Percentiles rank a stretch among this genome's conserved stretches.
phyloP scores from a whole-genome alignment of 495 filamentous ascomycete genomes.

The Astrothelium macrocarpum region DNA sequence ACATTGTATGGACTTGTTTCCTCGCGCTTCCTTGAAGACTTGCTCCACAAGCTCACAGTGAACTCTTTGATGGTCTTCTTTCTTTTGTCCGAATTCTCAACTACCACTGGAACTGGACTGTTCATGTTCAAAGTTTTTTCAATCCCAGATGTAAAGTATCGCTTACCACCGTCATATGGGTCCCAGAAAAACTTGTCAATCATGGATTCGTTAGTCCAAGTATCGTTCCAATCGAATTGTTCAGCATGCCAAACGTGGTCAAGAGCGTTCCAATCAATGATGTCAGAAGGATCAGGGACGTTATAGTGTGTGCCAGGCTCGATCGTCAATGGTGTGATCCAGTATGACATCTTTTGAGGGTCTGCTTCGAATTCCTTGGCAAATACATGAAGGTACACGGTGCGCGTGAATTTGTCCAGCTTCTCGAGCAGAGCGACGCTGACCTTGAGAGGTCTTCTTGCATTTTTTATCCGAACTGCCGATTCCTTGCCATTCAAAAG shows the following conservation, averaged over 20 bases:
- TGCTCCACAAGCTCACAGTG: conserved; percentile 48
- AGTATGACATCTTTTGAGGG: conserved; percentile 64
- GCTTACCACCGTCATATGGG: conserved; percentile 59
- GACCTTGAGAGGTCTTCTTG: conserved; percentile 36
- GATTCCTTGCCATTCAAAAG: conserved; percentile 53
- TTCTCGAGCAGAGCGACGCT: conserved; percentile 34
- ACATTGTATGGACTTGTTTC: conserved; percentile 36
- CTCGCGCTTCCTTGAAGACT: conserved; percentile 32
- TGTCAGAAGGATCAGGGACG: not conserved
- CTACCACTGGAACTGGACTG: conserved; percentile 45
- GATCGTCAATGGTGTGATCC: conserved; percentile 53
- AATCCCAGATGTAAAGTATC: conserved; percentile 43
- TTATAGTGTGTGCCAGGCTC: conserved; percentile 11
- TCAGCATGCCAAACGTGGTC: conserved; percentile 41
- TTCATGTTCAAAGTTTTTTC: conserved; percentile 41
- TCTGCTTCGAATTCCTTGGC: conserved; percentile 69
- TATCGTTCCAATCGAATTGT: conserved; percentile 45
- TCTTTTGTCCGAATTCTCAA: conserved; percentile 38
- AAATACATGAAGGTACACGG: conserved; percentile 77
- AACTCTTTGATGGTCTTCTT: conserved; percentile 59
- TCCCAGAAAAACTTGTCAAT: conserved; percentile 62
- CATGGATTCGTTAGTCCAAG: conserved; percentile 48
- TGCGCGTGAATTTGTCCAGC: conserved; percentile 61
- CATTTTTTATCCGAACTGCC: conserved; percentile 39
- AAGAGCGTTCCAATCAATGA: conserved; percentile 62